Base-by-base conservation (phyloP, 805 yeast species). In the Teunomyces aglyptinius region DNA sequence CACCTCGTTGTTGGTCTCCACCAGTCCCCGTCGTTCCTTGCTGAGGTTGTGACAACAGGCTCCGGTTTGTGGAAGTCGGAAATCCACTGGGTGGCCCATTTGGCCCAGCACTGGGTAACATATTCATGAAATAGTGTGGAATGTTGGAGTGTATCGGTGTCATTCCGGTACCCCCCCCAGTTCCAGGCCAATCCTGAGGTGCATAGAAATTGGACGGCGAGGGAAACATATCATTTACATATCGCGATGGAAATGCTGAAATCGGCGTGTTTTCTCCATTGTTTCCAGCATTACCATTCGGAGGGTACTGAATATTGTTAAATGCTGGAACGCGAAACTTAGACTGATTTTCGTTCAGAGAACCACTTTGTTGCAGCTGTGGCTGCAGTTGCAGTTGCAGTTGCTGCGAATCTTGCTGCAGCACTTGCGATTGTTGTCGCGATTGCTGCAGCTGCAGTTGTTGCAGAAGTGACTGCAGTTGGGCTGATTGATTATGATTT, bases 141-240 rank as follows among this genome's bases (percentile, higher is more conserved):
- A 64, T 51, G 38, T 57, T 60, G 43, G 46, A 26, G 18, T 63
- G 61, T 39, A 59, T 62, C 19, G 75, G 75, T 1, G 76, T 69
- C 58, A 67, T 63, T 0, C 75, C 73, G 12, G 70, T 59, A 24
- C 60, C 55, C 5, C 59, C 49, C 8, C 52, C 54, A 18, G 53
- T 49, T 31, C 46, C 50, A 36, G 69, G 68, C 77, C 77, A 72
- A 42, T 72, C 77, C 40, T 70, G 76, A 2, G 80, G 74, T 5
- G 82, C 78, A 56, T 85, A 87, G 54, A 83, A 82, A 51, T 80
- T 85, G n/a, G 83, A 78, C 0, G 96, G 96, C 5, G 92, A 85
- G 26, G 90, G 91, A 56, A 88, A 81, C 59, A 85, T 70, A 55
- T 87, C 95, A 48, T 77, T 77, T 35, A 86, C 81, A 55, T 82